Base-by-base conservation (phyloP, 2,329 filamentous ascomycete genomes). In the Aspergillus felis region DNA sequence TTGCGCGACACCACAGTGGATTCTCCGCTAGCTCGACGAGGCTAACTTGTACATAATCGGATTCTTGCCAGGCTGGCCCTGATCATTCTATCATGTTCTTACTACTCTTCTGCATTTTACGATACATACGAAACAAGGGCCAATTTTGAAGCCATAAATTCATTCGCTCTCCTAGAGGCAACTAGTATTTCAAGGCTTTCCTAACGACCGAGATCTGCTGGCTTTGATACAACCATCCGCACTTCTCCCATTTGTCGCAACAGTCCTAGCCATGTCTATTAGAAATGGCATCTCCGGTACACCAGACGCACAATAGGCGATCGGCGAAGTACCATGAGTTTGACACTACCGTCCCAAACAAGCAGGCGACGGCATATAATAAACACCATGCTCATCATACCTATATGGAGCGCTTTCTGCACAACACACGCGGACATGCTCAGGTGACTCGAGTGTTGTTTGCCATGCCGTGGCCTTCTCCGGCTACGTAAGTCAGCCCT, bases 361-460 rank as follows among this genome's bases (percentile, higher is more conserved):
- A n/a, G n/a, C n/a, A n/a, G n/a, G n/a, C n/a, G n/a, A n/a, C n/a
- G n/a, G n/a, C n/a, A n/a, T n/a, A n/a, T n/a, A n/a, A n/a, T n/a
- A n/a, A 89, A 89, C 2, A 89, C 86, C n/a, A 89, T 77, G 55
- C 81, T 84, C 82, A 90, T 86, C 83, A 89, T 86, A 44, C 81
- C 80, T 0, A 83, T 86, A 57, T 92, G 87, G 14, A 92, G 72
- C 0, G 89, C 90, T 72, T 91, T 86, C 70, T 90, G 87, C 9
- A 92, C 89, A 0, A 91, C 69, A 87, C 89, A 93, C 0, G 90
- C 90, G 3, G 83, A 83, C 90, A 93, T 93, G 55, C 90, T 90
- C 66, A 90, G 92, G 71, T 93, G 89, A 66, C 93, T 93, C 44
- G 86, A 89, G 73, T 88, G 87, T 71, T 86, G 24, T 77, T 73